Percentiles rank a stretch among this genome's conserved stretches.
phyloP scores from a whole-genome alignment of 805 yeast species.

The Saccharomycopsis guyanensis region DNA sequence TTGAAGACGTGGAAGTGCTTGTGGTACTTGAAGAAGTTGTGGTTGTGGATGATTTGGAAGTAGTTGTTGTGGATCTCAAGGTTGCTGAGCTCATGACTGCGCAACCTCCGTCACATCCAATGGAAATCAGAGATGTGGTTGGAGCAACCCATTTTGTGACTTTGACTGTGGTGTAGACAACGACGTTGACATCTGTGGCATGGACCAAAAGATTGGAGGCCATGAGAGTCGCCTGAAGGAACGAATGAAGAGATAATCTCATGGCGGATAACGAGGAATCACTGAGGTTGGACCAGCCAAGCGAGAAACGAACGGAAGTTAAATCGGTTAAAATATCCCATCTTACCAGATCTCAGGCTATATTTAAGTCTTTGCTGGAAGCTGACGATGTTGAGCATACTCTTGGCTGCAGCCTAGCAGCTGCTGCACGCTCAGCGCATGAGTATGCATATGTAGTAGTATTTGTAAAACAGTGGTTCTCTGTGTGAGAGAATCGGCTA shows the following conservation, averaged over 20 bases:
- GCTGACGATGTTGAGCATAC: no score
- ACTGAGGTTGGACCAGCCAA: background rate
- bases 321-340: no score
- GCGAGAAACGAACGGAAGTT: no score
- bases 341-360: no score
- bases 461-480: no score
- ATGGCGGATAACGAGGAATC: background rate
- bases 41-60: slow-evolving; percentile 1
- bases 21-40: slow-evolving; percentile 1
- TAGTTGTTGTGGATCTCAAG: background rate
- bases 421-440: no score
- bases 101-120: slow-evolving; percentile 4
- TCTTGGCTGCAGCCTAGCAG: no score
- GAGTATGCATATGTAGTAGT: no score
- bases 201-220: background rate
- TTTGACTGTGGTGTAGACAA: slow-evolving; percentile 2
- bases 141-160: slow-evolving; percentile 6
- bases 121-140: slow-evolving; percentile 3
- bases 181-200: background rate
- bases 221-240: background rate
- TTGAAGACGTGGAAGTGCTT: background rate
- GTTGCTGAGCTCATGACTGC: background rate
- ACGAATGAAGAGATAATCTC: background rate
- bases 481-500: no score
- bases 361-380: no score